Evolutionary conservation across 2,329 filamentous ascomycete species (phyloP).

Genomic region (Capronia americana): DNA sequence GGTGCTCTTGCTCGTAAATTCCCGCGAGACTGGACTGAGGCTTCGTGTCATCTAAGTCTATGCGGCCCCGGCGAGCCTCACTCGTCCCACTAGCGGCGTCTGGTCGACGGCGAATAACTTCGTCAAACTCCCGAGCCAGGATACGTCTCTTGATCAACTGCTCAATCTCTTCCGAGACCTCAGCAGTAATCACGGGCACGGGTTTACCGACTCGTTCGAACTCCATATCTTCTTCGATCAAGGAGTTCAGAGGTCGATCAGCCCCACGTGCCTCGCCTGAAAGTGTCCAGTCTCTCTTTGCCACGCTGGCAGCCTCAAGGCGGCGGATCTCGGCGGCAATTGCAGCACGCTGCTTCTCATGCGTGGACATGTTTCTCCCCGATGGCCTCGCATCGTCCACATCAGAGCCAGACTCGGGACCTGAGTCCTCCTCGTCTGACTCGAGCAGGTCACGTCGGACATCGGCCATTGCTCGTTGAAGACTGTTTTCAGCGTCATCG

Average conservation of each 20-base stretch:
- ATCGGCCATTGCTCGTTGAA: constrained; percentile 82
- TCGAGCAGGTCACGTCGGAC: constrained; percentile 92
- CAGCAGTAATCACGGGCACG: constrained; percentile 89
- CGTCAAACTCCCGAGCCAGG: constrained; percentile 87
- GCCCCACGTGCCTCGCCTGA: constrained; percentile 83
- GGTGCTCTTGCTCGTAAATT: constrained; percentile 91
- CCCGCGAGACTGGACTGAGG: constrained; percentile 86
- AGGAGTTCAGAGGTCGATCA: constrained; percentile 85
- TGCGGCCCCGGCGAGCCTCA: constrained; percentile 70
- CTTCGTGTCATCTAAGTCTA: constrained; percentile 86
- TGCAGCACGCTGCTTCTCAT: constrained; percentile 85
- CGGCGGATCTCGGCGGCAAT: constrained; percentile 88
- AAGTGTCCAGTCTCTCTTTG: constrained; percentile 89
- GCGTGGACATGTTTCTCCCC: constrained; percentile 64
- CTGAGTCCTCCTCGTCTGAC: constrained; percentile 68
- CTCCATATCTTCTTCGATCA: constrained; percentile 92
- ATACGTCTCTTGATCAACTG: constrained; percentile 93
- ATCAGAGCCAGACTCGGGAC: constrained; percentile 58
- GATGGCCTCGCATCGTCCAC: constrained; percentile 28
- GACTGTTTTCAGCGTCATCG: constrained; percentile 66
- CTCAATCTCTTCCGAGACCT: constrained; percentile 89
- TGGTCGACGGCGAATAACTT: constrained; percentile 81
- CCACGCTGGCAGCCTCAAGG: constrained; percentile 85
- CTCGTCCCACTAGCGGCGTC: constrained; percentile 70
- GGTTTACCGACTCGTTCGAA: constrained; percentile 96